These are phyloP conservation scores for Spinacia oleracea DNA, from an alignment of 179 eudicot genomes.

Conservation along the genomic window DNA sequence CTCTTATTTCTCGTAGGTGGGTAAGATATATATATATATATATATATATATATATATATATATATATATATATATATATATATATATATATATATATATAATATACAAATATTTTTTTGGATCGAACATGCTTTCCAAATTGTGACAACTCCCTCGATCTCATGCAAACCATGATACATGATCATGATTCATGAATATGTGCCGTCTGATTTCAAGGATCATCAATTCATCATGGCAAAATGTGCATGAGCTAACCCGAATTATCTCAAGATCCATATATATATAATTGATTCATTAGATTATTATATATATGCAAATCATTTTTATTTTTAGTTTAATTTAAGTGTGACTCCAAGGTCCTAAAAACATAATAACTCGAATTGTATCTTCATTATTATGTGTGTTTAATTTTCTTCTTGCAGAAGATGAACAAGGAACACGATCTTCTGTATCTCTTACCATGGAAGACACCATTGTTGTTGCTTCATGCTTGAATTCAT, in stretches of 20 bases:
- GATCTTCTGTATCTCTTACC: conserved; percentile 26
- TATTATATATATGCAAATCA: not conserved
- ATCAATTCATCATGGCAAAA: not conserved
- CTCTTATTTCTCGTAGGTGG: no score
- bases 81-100: not conserved
- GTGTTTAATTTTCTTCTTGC: conserved; percentile 15
- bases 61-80: not conserved
- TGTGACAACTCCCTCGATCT: no score
- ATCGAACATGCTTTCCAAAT: no score
- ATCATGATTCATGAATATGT: conserved; percentile 4
- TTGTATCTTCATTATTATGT: conserved; percentile 32
- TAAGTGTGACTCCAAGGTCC: conserved; percentile 47
- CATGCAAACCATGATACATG: not conserved
- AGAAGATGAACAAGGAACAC: conserved; percentile 17
- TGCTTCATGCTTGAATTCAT: conserved; percentile 31
- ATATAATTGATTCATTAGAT: not conserved
- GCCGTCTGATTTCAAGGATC: not conserved
- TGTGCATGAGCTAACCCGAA: not conserved
- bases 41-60: no score
- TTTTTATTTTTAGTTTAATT: no score
- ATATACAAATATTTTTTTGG: no score
- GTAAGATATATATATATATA: not conserved
- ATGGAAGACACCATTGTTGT: conserved; percentile 27
- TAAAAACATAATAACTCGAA: conserved; percentile 41
- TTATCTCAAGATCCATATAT: conserved; percentile 6